Conservation (phyloP, 2,329 filamentous ascomycete genomes). For the Dothidotthia symphoricarpi region DNA sequence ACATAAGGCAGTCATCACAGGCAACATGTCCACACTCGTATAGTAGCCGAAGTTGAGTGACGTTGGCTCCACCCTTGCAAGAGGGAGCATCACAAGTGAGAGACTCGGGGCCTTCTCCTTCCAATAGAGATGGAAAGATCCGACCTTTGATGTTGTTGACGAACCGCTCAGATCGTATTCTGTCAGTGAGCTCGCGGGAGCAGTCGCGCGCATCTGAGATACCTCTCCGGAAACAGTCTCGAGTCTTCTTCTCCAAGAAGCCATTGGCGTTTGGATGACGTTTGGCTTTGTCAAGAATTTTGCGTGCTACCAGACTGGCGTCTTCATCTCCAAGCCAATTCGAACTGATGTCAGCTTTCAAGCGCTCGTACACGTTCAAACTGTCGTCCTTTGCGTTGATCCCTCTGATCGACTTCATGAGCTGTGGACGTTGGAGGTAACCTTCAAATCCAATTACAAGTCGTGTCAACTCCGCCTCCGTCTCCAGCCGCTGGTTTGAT, state of each 20-base stretch:
- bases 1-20: constrained; percentile 22
- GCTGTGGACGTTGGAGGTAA: constrained; percentile 7
- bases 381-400: constrained; percentile 7
- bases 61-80: constrained; percentile 10
- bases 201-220: constrained; percentile 21
- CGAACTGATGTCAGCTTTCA: constrained; percentile 17
- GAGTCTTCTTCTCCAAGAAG: too few species aligned
- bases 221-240: too few species aligned
- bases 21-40: constrained; percentile 30
- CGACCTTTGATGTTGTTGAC: constrained; percentile 14
- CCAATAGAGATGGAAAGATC: constrained; percentile 9
- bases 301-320: constrained; percentile 5
- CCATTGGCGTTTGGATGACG: too few species aligned
- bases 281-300: constrained; percentile 10
- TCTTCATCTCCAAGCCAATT: constrained; percentile 28
- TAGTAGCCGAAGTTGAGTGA: constrained; percentile 16
- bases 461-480: constrained; percentile 11
- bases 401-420: constrained; percentile 4
- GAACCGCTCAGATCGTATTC: constrained; percentile 25
- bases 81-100: constrained; percentile 16
- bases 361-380: constrained; percentile 15
- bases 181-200: constrained; percentile 18
- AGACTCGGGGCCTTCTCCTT: neutral
- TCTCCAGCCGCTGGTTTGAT: constrained; percentile 11
- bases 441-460: constrained; percentile 19